Percentiles rank a stretch among this genome's conserved stretches.
Conservation (phyloP, 306 rosid species). For the Prinsepia uniflora region DNA sequence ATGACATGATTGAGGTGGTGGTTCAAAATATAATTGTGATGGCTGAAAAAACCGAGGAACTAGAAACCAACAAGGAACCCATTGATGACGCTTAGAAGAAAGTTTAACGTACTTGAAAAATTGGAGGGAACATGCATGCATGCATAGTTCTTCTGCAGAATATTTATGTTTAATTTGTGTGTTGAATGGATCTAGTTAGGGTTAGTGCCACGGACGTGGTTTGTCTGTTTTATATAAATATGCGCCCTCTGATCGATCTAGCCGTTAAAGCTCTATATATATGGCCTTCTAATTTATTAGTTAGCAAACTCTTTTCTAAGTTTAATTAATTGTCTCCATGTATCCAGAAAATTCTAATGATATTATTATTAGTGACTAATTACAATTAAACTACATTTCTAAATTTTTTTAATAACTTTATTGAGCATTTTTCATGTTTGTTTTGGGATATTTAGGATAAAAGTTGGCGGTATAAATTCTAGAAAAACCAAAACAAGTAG, state of each 20-base stretch:
- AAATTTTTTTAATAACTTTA: not conserved
- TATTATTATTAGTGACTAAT: too few species aligned
- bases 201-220: not conserved
- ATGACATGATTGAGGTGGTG: slow-evolving; percentile 13
- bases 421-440: not conserved
- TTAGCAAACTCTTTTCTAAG: too few species aligned
- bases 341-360: too few species aligned
- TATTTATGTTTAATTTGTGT: not conserved
- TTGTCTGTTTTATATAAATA: not conserved
- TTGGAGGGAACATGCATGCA: not conserved
- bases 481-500: not conserved
- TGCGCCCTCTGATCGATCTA: not conserved
- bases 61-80: slow-evolving; percentile 20
- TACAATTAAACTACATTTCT: too few species aligned
- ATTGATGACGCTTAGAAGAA: slow-evolving; percentile 5
- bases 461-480: not conserved
- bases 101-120: not conserved
- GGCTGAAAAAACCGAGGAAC: slow-evolving; percentile 23
- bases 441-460: not conserved
- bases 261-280: not conserved
- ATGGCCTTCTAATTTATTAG: not conserved
- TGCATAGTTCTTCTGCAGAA: too few species aligned
- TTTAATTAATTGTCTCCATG: too few species aligned
- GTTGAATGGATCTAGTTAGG: not conserved
- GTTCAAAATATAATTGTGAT: slow-evolving; percentile 16